Percentiles rank a stretch among this genome's conserved stretches.
Evolutionary conservation across 192 early-diverging fungal species (phyloP).

Genomic region (Backusella luteola): DNA sequence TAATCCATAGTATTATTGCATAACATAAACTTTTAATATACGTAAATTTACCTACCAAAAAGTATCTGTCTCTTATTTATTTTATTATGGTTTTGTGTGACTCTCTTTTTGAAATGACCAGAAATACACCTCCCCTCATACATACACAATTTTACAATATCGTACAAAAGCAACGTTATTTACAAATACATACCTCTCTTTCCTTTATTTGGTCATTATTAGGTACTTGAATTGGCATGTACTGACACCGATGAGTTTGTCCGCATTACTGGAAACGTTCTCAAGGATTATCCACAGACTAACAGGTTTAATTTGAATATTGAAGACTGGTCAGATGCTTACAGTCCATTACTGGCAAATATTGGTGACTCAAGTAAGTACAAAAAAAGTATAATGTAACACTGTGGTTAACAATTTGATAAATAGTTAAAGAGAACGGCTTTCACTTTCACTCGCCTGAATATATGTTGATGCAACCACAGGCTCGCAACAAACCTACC

Average conservation of each 20-base stretch:
- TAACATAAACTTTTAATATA: constrained; percentile 10
- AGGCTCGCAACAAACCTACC: background rate
- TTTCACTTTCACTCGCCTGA: constrained; percentile 27
- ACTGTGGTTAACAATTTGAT: background rate
- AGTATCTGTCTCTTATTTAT: background rate
- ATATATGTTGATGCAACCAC: constrained; percentile 8
- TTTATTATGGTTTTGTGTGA: constrained; percentile 8
- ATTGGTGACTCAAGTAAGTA: constrained; percentile 10
- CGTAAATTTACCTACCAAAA: constrained; percentile 5
- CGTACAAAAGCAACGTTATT: background rate
- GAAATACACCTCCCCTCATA: background rate
- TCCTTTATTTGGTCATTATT: background rate
- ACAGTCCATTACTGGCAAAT: background rate
- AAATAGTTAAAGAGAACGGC: constrained; percentile 11
- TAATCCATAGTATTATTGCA: background rate
- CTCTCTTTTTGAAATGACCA: constrained; percentile 2
- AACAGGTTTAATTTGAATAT: background rate
- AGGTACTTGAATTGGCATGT: constrained; percentile 1
- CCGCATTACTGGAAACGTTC: background rate
- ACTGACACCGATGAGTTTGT: constrained; percentile 5
- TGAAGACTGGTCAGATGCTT: background rate
- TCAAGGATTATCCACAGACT: background rate
- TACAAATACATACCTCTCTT: background rate
- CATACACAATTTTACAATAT: background rate
- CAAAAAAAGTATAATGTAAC: background rate